Evolutionary conservation across 345 rosid species (phyloP), one percentile per base, ranked within the genome.

Genomic region (Salix suchowensis): DNA sequence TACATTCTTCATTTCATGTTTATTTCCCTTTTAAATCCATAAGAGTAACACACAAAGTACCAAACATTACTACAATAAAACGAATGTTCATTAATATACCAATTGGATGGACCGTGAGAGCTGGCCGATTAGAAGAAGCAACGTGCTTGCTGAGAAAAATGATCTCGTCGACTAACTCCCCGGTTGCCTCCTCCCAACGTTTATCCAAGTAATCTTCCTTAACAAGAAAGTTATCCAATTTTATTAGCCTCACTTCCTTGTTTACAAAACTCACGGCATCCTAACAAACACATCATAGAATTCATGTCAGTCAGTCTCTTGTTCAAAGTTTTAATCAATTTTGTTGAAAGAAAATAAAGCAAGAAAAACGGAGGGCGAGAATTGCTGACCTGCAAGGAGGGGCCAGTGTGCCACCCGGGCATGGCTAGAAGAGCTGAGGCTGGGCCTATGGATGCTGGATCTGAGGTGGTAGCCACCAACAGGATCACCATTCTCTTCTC

Each of bases 141-240:
- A 96, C 89, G 86, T 93, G 98, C 78, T 87, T 90, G 86, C 98
- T 93, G 77, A 95, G 85, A 87, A 95, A 93, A 79, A 95, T 88
- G 40, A 95, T 88, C 73, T 95, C 98, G 39, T 90, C 89, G 23
- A 95, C 93, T 34, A 36, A 83, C 83, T 95, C 98, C 26, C 94
- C 91, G 23, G 94, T 89, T 32, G 88, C 94, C 40, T 88, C 91
- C 78, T 90, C 89, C 98, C 98, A 95, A 60, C 97, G 91, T 54
- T 62, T 61, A 75, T 95, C 98, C 55, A 95, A 86, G 82, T 95
- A 85, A 70, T 95, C 97, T 83, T 91, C 97, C 70, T 62, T 83
- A 36, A 93, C 88, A 28, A 93, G 93, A 73, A 92, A 39, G 39
- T 80, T 85, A 74, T 83, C 77, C 86, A 93, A 97, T 39, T 85